phyloP scores from a whole-genome alignment of 805 yeast species.

The Ogataea kodamae region DNA sequence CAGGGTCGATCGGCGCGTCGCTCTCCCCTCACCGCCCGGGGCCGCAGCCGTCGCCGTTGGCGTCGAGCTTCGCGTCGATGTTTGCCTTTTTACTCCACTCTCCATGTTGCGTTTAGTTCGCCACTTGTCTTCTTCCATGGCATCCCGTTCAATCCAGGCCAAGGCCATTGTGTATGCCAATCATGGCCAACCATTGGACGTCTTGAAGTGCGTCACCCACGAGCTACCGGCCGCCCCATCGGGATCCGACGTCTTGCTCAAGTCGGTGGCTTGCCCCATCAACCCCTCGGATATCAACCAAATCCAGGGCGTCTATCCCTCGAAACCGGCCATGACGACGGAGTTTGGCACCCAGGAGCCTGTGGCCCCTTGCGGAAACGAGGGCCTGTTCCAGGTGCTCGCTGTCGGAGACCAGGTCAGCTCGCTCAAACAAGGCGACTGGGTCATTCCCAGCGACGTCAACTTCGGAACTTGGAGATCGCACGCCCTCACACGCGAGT shows the following conservation, averaged over 20 bases:
- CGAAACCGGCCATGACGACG: slow-evolving; percentile 57
- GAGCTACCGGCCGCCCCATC: slow-evolving; percentile 43
- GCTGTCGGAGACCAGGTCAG: slow-evolving; percentile 56
- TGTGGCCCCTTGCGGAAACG: slow-evolving; percentile 87
- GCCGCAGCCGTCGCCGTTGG: too few species aligned
- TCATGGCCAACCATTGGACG: slow-evolving; percentile 66
- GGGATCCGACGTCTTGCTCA: slow-evolving; percentile 52
- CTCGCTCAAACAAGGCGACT: slow-evolving; percentile 64
- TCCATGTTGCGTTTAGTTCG: too few species aligned
- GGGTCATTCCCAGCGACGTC: slow-evolving; percentile 76
- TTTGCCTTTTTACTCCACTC: too few species aligned
- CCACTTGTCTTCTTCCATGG: slow-evolving; percentile 10
- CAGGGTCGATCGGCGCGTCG: too few species aligned
- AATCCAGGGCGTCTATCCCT: slow-evolving; percentile 81
- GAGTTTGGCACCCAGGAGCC: slow-evolving; percentile 59
- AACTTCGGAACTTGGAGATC: slow-evolving; percentile 95
- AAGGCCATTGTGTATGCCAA: slow-evolving; percentile 64
- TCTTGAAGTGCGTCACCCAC: slow-evolving; percentile 49
- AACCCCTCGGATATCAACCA: slow-evolving; percentile 91
- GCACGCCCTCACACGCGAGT: slow-evolving; percentile 54
- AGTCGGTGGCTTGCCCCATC: slow-evolving; percentile 75
- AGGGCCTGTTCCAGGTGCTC: slow-evolving; percentile 86
- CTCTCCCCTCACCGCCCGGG: too few species aligned
- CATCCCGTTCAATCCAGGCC: slow-evolving; percentile 30
- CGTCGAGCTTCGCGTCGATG: too few species aligned